Evolutionary conservation across 2,329 filamentous ascomycete species (phyloP).

Genomic region (Penicillium sp.): DNA sequence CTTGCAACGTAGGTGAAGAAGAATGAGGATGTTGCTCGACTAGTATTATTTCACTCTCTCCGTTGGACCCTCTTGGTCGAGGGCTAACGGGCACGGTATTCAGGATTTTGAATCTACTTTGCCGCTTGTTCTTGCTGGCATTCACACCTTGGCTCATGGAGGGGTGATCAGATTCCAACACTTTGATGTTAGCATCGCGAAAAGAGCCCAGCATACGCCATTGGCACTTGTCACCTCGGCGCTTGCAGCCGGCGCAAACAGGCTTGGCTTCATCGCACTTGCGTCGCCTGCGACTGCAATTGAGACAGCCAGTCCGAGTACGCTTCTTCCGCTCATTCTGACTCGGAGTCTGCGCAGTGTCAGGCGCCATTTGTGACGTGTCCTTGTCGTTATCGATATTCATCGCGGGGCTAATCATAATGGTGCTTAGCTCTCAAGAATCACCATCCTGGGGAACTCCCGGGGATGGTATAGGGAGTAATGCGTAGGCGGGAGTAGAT

Average conservation of each 20-base stretch:
- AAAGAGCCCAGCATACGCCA: conserved; percentile 34
- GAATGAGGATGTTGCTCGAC: background rate
- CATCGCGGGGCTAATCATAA: background rate
- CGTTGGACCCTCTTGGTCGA: conserved; percentile 2
- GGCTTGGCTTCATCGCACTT: conserved; percentile 37
- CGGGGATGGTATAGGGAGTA: conserved; percentile 1
- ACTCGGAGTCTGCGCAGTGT: too few species aligned
- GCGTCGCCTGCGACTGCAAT: conserved; percentile 32
- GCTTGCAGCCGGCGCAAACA: conserved; percentile 31
- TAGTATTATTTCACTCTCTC: background rate
- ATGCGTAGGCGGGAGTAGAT: conserved; percentile 1
- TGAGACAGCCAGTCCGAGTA: conserved; percentile 33
- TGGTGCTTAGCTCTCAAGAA: background rate
- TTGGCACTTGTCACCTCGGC: conserved; percentile 30
- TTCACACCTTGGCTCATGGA: conserved; percentile 28
- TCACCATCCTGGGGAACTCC: conserved; percentile 1
- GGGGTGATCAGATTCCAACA: conserved; percentile 28
- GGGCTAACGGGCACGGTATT: conserved; percentile 11
- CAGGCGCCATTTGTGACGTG: background rate
- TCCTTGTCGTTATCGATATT: background rate
- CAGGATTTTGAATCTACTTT: conserved; percentile 29
- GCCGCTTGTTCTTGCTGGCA: conserved; percentile 15
- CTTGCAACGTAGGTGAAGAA: background rate
- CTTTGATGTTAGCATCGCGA: conserved; percentile 31
- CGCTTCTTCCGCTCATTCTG: conserved; percentile 19